Base-by-base conservation (phyloP, 164 flowering plant species). In the Echeveria elegans region DNA sequence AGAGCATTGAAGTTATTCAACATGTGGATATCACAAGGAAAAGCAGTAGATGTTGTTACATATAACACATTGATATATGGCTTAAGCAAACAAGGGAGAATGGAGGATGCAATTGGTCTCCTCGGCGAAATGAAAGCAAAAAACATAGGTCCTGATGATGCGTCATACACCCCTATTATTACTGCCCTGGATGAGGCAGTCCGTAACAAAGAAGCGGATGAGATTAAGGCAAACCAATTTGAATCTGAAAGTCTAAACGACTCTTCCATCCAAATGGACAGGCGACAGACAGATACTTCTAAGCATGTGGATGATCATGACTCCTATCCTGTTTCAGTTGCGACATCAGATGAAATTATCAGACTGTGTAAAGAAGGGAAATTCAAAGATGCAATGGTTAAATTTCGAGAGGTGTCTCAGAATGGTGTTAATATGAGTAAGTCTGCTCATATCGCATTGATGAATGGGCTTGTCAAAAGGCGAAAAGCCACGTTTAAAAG, bases 1-100 rank as follows among this genome's bases (percentile, higher is more conserved):
- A 93, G 82, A 76, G 98, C 96, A 64, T 84, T 86, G 38, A 86
- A 81, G 70, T 83, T 88, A 70, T 90, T 90, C 64, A 45, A 80
- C 48, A 70, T 74, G 26, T 86, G 86, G 96, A 72, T 77, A 37
- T 85, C 84, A 1, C 84, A 83, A 71, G 97, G 88, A 67, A 90
- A 82, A 74, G 50, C 61, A 1, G 69, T 85, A 56, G 94, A 90
- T 82, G 76, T 72, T 15, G 81, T 87, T 40, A 78, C 90, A 2
- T 90, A 87, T 76, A 88, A 85, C 73, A 88, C 85, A 40, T 74
- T 90, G 72, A 83, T 93, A 73, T 65, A 81, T 41, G 72, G 80
- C 52, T 67, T 93, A 18, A 85, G 96, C 82, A 83, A 78, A 75
- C 85, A 73, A 69, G 79, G 85, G 67, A 85, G 77, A 69, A 70